Conservation (phyloP, 2,329 filamentous ascomycete genomes). For the Pseudopithomyces maydicus region DNA sequence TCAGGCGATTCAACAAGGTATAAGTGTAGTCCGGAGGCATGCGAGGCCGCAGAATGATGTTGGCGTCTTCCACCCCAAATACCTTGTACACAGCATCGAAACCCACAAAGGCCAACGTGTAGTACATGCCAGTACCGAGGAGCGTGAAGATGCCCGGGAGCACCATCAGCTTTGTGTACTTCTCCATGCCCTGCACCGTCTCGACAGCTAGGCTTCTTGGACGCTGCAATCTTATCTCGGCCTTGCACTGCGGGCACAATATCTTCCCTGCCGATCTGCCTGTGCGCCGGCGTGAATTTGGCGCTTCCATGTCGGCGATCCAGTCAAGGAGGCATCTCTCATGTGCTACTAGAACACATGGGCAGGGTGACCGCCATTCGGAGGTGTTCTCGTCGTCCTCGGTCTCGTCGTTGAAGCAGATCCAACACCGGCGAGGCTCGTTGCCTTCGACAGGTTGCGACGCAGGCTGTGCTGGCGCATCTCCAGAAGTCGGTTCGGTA, state of each 20-base stretch:
- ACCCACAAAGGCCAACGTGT: constrained; percentile 60
- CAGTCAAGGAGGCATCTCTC: constrained; percentile 88
- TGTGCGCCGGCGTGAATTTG: constrained; percentile 56
- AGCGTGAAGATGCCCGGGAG: constrained; percentile 67
- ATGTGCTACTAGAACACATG: constrained; percentile 88
- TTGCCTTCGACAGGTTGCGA: constrained; percentile 32
- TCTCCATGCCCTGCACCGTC: constrained; percentile 64
- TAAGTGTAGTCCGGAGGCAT: constrained; percentile 38
- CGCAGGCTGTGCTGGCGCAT: constrained; percentile 12
- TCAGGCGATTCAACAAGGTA: constrained; percentile 36
- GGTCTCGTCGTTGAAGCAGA: constrained; percentile 69
- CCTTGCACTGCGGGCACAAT: constrained; percentile 87
- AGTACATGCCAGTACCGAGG: constrained; percentile 52
- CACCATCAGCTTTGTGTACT: constrained; percentile 62
- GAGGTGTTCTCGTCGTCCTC: constrained; percentile 66
- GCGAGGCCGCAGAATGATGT: constrained; percentile 55
- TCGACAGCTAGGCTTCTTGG: constrained; percentile 76
- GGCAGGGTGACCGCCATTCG: constrained; percentile 86
- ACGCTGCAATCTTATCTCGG: constrained; percentile 75
- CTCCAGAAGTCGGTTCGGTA: constrained; percentile 20
- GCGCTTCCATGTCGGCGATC: constrained; percentile 85
- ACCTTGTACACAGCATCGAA: constrained; percentile 67
- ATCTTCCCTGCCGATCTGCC: constrained; percentile 62
- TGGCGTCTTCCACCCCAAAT: constrained; percentile 67
- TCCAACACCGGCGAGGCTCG: constrained; percentile 66